phyloP scores from a whole-genome alignment of 108 stramenopile genomes.

The Cyclotella cryptica region DNA sequence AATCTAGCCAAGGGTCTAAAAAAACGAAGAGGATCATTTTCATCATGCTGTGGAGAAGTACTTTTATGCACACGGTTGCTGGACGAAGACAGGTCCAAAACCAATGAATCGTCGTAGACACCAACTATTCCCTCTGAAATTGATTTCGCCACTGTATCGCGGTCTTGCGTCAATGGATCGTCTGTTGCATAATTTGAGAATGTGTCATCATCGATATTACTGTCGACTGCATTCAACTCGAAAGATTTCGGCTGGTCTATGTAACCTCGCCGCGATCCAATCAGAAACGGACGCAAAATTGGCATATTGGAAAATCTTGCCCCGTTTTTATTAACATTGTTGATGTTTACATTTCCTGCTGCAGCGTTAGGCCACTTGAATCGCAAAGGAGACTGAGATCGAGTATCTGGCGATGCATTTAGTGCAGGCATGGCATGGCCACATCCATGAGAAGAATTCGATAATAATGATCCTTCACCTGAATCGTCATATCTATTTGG shows the following conservation, averaged over 20 bases:
- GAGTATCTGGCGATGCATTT: not conserved
- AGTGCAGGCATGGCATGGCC: slow-evolving; percentile 18
- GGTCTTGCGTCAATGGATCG: slow-evolving; percentile 20
- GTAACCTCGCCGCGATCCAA: slow-evolving; percentile 30
- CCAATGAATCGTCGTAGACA: slow-evolving; percentile 9
- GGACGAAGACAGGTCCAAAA: slow-evolving; percentile 3
- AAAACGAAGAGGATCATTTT: not conserved
- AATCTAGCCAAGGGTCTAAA: slow-evolving; percentile 9
- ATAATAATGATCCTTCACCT: slow-evolving; percentile 11
- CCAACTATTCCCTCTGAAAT: slow-evolving; percentile 43
- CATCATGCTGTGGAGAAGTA: not conserved
- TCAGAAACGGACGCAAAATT: slow-evolving; percentile 40
- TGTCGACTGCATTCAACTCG: not conserved
- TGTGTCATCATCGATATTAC: not conserved
- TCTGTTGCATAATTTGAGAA: not conserved
- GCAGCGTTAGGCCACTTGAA: not conserved
- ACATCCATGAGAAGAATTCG: slow-evolving; percentile 1
- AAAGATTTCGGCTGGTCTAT: slow-evolving; percentile 9
- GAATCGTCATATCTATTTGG: not conserved
- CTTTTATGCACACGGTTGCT: not conserved
- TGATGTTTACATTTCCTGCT: not conserved
- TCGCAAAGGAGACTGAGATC: not conserved
- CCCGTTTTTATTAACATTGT: slow-evolving; percentile 1
- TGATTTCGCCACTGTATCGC: slow-evolving; percentile 30
- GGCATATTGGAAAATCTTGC: slow-evolving; percentile 16